phyloP scores from a whole-genome alignment of 805 yeast species.

The Metschnikowia dekortorum region DNA sequence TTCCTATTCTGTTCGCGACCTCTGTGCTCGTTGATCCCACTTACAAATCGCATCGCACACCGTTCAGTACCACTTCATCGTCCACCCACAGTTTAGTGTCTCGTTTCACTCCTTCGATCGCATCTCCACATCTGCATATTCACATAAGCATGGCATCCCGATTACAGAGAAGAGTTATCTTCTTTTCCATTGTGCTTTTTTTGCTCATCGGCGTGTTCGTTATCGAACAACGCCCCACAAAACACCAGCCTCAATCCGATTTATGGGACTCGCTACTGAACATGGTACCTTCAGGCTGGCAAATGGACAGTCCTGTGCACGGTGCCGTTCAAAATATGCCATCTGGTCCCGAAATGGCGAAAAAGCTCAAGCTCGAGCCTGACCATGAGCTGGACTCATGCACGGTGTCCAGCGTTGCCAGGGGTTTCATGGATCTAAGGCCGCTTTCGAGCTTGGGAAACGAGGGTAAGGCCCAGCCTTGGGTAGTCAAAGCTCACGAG shows the following conservation, averaged over 20 bases:
- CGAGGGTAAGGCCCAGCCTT: slow-evolving; percentile 45
- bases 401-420: slow-evolving; percentile 38
- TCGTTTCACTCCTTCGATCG: not conserved
- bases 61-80: not conserved
- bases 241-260: slow-evolving; percentile 5
- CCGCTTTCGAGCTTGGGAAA: slow-evolving; percentile 45
- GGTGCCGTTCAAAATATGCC: not conserved
- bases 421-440: slow-evolving; percentile 50
- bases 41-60: too few species aligned
- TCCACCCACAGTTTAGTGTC: not conserved
- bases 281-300: slow-evolving; percentile 6
- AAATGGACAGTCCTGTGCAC: not conserved
- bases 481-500: slow-evolving; percentile 70
- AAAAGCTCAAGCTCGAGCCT: slow-evolving; percentile 3
- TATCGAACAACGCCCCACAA: slow-evolving; percentile 15
- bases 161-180: slow-evolving; percentile 8
- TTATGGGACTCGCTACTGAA: slow-evolving; percentile 11
- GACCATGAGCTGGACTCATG: slow-evolving; percentile 31
- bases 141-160: slow-evolving; percentile 10
- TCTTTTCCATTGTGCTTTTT: slow-evolving; percentile 10
- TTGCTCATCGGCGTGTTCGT: slow-evolving; percentile 15
- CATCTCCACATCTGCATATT: not conserved
- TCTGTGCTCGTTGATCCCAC: too few species aligned
- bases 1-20: not conserved
- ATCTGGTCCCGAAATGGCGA: not conserved